These are phyloP conservation scores for Agrocybe pediades DNA, from an alignment of 768 basidiomycete species.

Conservation along the genomic window DNA sequence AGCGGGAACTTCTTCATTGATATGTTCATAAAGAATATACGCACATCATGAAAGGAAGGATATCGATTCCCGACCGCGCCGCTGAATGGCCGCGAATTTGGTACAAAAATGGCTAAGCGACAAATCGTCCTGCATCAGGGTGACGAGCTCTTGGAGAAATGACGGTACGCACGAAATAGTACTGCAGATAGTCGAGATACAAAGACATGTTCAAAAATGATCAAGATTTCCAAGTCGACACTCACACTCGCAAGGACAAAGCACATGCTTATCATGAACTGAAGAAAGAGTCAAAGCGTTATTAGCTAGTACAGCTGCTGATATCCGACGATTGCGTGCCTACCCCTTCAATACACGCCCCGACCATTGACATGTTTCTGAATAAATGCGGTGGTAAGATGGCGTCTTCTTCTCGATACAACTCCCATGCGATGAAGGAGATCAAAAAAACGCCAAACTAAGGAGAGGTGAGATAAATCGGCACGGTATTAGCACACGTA, in stretches of 20 bases:
- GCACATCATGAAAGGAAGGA: slow-evolving; percentile 4
- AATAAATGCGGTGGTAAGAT: slow-evolving; percentile 5
- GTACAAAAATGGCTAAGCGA: slow-evolving; percentile 4
- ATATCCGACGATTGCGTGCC: no score
- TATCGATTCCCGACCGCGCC: slow-evolving; percentile 9
- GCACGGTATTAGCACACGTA: neutral
- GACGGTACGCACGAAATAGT: no score
- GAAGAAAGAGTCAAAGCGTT: no score
- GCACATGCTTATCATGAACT: neutral
- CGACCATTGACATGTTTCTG: neutral
- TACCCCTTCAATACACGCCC: slow-evolving; percentile 4
- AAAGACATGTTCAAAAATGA: no score
- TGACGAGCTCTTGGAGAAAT: no score
- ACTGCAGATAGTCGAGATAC: no score
- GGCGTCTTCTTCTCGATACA: slow-evolving; percentile 1
- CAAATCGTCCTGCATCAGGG: no score
- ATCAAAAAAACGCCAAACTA: neutral
- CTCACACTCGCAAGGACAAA: neutral
- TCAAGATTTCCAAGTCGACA: neutral
- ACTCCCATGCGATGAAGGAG: slow-evolving; percentile 4
- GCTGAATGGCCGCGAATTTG: slow-evolving; percentile 8
- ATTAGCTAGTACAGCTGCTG: no score
- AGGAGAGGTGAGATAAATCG: neutral
- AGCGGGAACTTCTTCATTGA: neutral
- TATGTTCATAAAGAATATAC: no score